Conservation (phyloP, 2,329 filamentous ascomycete species). For the Monilinia fructicola region DNA sequence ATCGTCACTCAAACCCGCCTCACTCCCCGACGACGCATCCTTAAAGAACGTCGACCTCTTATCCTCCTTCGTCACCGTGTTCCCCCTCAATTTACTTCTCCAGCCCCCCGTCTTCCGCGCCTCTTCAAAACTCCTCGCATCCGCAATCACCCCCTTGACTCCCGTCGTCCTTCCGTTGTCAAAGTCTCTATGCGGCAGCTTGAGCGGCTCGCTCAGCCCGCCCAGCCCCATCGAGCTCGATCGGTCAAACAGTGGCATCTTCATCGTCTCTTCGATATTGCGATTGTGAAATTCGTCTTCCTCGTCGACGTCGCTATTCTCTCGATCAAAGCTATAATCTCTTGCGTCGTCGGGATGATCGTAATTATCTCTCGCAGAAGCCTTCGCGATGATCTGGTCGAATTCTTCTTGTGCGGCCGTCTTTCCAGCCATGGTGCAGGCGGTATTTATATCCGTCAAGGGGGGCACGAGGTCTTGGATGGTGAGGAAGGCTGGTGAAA, state of each 20-base stretch:
- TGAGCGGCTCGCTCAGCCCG: constrained; percentile 43
- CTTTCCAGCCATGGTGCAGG: constrained; percentile 40
- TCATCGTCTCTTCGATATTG: constrained; percentile 64
- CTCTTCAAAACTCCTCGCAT: constrained; percentile 73
- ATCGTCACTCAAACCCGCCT: constrained; percentile 48
- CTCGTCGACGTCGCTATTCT: constrained; percentile 57
- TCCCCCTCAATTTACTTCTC: constrained; percentile 49
- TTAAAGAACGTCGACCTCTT: constrained; percentile 35
- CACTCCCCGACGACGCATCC: constrained; percentile 27
- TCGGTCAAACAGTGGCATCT: constrained; percentile 58
- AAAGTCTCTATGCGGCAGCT: constrained; percentile 61
- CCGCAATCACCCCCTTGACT: constrained; percentile 84
- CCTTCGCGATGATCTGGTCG: constrained; percentile 60
- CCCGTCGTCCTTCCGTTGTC: constrained; percentile 72
- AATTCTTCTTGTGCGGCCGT: constrained; percentile 68
- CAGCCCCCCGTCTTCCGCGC: constrained; percentile 50
- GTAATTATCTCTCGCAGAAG: constrained; percentile 41
- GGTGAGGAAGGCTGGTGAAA: constrained; percentile 11
- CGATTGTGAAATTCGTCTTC: constrained; percentile 41
- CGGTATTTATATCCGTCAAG: constrained; percentile 22
- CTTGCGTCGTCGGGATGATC: constrained; percentile 58
- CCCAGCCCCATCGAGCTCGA: constrained; percentile 28
- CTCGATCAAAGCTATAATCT: constrained; percentile 50
- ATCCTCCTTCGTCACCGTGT: constrained; percentile 27
- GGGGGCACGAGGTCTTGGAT: constrained; percentile 30